phyloP scores from a whole-genome alignment of 1,284 basidiomycete genomes.

The Cutaneotrichosporon cutaneum region DNA sequence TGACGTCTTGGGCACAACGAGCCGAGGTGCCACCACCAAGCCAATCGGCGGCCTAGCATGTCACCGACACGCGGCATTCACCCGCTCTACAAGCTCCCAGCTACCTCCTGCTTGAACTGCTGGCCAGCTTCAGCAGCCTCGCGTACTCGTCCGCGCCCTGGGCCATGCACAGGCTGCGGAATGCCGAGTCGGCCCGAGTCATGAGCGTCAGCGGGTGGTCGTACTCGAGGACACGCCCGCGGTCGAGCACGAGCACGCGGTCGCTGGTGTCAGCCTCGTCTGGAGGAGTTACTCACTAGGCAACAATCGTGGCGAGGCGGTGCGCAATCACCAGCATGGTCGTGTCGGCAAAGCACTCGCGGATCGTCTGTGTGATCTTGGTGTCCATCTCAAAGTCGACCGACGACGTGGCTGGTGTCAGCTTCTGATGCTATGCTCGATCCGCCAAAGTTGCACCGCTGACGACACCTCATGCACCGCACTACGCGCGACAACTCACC shows the following conservation, averaged over 20 bases:
- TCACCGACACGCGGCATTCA: too few relatives aligned
- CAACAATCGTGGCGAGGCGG: conserved; percentile 60
- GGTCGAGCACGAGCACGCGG: conserved; percentile 71
- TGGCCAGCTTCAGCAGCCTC: conserved; percentile 24
- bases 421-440: conserved; percentile 50
- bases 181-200: conserved; percentile 29
- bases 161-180: conserved; percentile 46
- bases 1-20: neutral
- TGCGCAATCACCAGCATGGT: conserved; percentile 73
- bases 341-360: conserved; percentile 64
- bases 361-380: conserved; percentile 71
- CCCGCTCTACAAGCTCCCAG: neutral
- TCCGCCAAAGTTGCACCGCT: neutral
- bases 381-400: conserved; percentile 80
- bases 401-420: conserved; percentile 69
- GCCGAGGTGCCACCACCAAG: too few relatives aligned
- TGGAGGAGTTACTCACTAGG: conserved; percentile 31
- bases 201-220: conserved; percentile 40
- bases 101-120: neutral
- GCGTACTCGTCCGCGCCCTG: conserved; percentile 48
- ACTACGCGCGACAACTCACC: conserved; percentile 4
- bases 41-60: too few relatives aligned
- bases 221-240: conserved; percentile 57
- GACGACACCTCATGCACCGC: too few relatives aligned
- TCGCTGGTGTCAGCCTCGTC: conserved; percentile 56